Evolutionary conservation across 2,329 filamentous ascomycete genomes (phyloP).

Genomic region (Uncinocarpus reesii): DNA sequence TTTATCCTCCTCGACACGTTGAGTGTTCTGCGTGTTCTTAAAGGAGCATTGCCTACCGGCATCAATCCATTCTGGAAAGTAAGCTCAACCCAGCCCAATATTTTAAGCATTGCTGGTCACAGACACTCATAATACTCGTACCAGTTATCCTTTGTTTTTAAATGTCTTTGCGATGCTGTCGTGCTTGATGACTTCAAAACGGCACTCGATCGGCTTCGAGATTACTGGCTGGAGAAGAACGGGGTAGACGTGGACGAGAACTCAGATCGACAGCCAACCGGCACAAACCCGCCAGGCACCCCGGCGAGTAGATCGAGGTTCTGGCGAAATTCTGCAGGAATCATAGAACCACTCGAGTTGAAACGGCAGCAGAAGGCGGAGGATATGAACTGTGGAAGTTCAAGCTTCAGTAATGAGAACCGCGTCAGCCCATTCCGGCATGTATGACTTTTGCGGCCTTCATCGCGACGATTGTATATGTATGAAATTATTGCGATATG

Average conservation of each 20-base stretch:
- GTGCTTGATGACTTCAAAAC: conserved; percentile 61
- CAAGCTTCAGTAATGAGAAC: conserved; percentile 8
- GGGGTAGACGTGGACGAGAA: conserved; percentile 15
- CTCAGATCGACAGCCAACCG: not conserved
- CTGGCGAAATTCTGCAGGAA: conserved; percentile 5
- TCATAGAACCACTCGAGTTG: conserved; percentile 9
- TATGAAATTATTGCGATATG: not conserved
- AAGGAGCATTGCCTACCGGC: conserved; percentile 38
- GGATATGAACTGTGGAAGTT: conserved; percentile 4
- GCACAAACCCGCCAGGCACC: not conserved
- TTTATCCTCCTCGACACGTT: conserved; percentile 54
- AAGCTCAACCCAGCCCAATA: not conserved
- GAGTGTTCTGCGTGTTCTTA: conserved; percentile 46
- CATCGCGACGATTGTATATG: not conserved
- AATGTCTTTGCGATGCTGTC: conserved; percentile 56
- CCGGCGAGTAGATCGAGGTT: conserved; percentile 3
- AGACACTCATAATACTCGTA: no score
- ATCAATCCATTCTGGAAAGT: conserved; percentile 56
- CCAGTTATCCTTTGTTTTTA: conserved; percentile 51
- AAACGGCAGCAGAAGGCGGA: conserved; percentile 8
- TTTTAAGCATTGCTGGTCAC: no score
- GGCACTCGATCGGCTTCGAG: conserved; percentile 34
- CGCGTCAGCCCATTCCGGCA: conserved; percentile 9
- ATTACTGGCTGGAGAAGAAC: conserved; percentile 27
- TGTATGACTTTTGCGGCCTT: not conserved